Conservation (phyloP, 306 rosid species). For the Boehmeria nivea region DNA sequence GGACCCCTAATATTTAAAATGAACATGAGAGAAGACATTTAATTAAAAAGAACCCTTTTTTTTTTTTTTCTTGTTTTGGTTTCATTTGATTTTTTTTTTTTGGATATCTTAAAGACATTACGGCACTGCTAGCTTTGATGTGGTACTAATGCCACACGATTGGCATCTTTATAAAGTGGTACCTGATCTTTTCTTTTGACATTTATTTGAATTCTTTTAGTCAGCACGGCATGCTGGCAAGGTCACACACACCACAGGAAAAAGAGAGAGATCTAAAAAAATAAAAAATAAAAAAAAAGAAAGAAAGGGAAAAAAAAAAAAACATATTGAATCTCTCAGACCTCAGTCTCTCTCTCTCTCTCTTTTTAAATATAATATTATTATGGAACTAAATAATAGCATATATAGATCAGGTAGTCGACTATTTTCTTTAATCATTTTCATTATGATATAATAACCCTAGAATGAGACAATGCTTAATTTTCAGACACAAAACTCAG, state of each 20-base stretch:
- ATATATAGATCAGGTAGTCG: no score
- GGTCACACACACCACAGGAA: constrained; percentile 1
- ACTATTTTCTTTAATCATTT: not conserved
- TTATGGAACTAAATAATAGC: no score
- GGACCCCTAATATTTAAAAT: constrained; percentile 19
- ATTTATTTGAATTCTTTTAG: constrained; percentile 13
- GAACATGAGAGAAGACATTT: not conserved
- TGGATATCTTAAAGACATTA: constrained; percentile 27
- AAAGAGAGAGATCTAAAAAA: no score
- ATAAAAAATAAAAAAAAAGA: no score
- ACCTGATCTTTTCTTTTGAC: constrained; percentile 9
- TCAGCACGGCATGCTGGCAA: constrained; percentile 27
- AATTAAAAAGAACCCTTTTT: not conserved
- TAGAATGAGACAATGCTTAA: not conserved
- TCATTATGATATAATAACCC: not conserved
- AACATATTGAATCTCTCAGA: not conserved
- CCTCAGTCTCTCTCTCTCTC: no score
- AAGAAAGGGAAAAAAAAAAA: not conserved
- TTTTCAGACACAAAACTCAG: no score
- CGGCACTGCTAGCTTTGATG: constrained; percentile 38
- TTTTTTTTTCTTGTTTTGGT: not conserved
- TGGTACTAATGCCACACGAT: constrained; percentile 29
- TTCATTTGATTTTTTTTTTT: not conserved
- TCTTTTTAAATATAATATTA: not conserved
- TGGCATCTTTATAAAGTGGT: constrained; percentile 48